Evolutionary conservation across 495 filamentous ascomycete species (phyloP), one percentile per base, ranked within the genome.

Genomic region (Aspergillus mulundensis): DNA sequence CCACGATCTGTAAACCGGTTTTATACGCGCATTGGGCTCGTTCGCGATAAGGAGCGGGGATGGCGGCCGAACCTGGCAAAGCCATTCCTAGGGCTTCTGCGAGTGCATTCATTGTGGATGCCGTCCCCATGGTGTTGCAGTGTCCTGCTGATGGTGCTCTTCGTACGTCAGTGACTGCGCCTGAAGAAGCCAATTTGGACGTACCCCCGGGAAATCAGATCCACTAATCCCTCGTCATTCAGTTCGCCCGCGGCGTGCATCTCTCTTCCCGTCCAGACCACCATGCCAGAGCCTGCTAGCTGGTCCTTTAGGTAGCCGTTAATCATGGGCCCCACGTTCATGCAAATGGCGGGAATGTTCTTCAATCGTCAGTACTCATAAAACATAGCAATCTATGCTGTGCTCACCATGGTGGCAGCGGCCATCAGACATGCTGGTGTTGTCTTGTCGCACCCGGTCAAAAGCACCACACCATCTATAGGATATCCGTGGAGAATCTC

Each of bases 381-480:
- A 4, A 4, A 18, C 18, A 19, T 15, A 40, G 18, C 38, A 18
- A 18, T 2, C 14, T 40, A 40, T 40, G 53, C 50, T 14, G 45
- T 16, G 71, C 75, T 32, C 53, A 78, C 75, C 57, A 82, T 70
- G n/a, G 78, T 80, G 47, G 76, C 78, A 19, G 77, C 78, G n/a
- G 80, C 78, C 78, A 82, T 82, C 49, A 82, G 65, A 53, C 70
- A 75, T 20, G 78, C 80, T 24, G 80, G 80, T 0, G 77, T 81
- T 7, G 77, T 82, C 66, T 82, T 82, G 55, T 82, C 80, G 66
- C 80, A 82, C n/a, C 80, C 80, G 0, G 80, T 81, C 57, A 82
- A 67, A 25, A 82, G 59, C 15, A 82, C 78, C 18, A 82, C 77
- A 10, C 78, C 79, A 58, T 82, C 79, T 50, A 82, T 66, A 2